phyloP scores from a whole-genome alignment of 2,329 filamentous ascomycete species.

The Akanthomyces dipterigenus region DNA sequence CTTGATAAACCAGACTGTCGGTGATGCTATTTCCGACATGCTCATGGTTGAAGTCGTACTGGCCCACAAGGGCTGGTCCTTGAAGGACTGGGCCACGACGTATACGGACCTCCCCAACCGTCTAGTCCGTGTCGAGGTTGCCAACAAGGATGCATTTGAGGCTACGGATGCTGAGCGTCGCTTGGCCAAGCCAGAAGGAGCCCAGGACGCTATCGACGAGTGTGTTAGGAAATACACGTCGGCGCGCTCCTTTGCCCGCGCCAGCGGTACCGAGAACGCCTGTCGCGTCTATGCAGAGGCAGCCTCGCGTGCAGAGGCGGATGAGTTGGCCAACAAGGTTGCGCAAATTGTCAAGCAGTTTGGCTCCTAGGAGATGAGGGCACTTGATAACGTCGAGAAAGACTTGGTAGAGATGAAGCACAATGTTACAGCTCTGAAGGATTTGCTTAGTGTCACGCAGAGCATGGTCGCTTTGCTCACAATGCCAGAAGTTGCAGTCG shows the following conservation, averaged over 20 bases:
- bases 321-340: slow-evolving; percentile 82
- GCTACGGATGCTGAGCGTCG: slow-evolving; percentile 89
- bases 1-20: slow-evolving; percentile 96
- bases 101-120: slow-evolving; percentile 94
- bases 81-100: slow-evolving; percentile 85
- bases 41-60: slow-evolving; percentile 93
- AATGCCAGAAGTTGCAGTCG: too few relatives aligned
- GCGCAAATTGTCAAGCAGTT: slow-evolving; percentile 64
- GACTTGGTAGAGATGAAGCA: neutral
- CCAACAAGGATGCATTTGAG: slow-evolving; percentile 80
- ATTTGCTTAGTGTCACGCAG: neutral
- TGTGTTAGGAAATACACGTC: slow-evolving; percentile 86
- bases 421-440: neutral
- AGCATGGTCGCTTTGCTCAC: too few relatives aligned
- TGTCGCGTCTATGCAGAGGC: slow-evolving; percentile 96
- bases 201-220: slow-evolving; percentile 80
- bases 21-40: slow-evolving; percentile 92
- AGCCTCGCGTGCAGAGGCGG: slow-evolving; percentile 78
- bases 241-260: slow-evolving; percentile 83
- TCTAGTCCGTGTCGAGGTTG: slow-evolving; percentile 86
- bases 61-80: slow-evolving; percentile 86
- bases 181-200: slow-evolving; percentile 69
- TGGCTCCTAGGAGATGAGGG: slow-evolving; percentile 22
- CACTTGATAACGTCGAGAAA: neutral
- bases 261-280: slow-evolving; percentile 92